Conservation (phyloP, 352 stramenopile genomes). For the Globisporangium canariense region DNA sequence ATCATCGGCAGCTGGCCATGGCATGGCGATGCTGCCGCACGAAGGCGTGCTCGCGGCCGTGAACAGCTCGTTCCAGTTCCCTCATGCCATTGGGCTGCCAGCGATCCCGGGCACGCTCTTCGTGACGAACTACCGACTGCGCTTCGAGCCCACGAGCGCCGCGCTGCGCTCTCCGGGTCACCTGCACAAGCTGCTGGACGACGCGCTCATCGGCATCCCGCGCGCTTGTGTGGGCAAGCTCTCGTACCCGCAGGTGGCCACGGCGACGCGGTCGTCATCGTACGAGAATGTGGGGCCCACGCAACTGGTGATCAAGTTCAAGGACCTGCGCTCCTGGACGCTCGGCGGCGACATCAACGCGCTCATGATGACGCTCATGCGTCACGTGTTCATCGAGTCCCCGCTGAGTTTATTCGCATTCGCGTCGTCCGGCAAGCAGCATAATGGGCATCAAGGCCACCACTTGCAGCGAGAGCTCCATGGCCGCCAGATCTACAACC, state of each 20-base stretch:
- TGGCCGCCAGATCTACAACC: constrained; percentile 64
- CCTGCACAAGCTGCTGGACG: constrained; percentile 59
- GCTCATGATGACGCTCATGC: constrained; percentile 70
- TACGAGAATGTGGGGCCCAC: constrained; percentile 37
- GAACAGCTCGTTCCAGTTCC: constrained; percentile 57
- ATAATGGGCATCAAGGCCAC: constrained; percentile 2
- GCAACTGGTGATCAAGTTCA: constrained; percentile 77
- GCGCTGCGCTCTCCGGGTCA: constrained; percentile 36
- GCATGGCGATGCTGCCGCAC: constrained; percentile 25
- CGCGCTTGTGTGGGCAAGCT: constrained; percentile 61
- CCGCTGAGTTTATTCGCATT: constrained; percentile 75
- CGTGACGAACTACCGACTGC: constrained; percentile 68
- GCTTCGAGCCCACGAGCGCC: constrained; percentile 58
- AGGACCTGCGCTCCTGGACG: constrained; percentile 69
- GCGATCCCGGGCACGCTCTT: constrained; percentile 53
- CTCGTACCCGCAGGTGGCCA: constrained; percentile 52
- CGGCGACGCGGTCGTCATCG: constrained; percentile 25
- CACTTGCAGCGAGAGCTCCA: constrained; percentile 20
- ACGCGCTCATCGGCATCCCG: constrained; percentile 58
- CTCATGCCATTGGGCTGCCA: constrained; percentile 32
- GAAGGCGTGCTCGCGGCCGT: constrained; percentile 43
- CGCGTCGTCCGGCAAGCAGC: constrained; percentile 20
- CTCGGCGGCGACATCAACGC: constrained; percentile 56
- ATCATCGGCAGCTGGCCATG: constrained; percentile 8
- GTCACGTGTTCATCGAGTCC: constrained; percentile 70